These are phyloP conservation scores for Priceomyces castillae DNA, from an alignment of 805 yeast species.

Conservation along the genomic window DNA sequence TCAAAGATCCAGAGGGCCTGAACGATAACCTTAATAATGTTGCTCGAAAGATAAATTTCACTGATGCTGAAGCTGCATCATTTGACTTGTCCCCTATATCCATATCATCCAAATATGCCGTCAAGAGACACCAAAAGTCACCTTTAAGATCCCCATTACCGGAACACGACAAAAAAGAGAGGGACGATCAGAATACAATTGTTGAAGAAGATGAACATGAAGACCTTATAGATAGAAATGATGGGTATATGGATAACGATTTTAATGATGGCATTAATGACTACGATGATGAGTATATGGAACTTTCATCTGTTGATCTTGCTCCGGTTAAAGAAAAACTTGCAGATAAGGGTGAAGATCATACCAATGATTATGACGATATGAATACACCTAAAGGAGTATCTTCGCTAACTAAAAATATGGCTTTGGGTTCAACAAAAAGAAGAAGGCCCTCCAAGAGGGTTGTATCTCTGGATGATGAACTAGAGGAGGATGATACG, in stretches of 20 bases:
- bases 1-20: conserved; percentile 6
- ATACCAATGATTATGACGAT: not conserved
- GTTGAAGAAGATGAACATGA: conserved; percentile 14
- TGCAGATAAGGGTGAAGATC: conserved; percentile 7
- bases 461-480: conserved; percentile 11
- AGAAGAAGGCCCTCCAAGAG: conserved; percentile 3
- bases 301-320: conserved; percentile 16
- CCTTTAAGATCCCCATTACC: conserved; percentile 32
- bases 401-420: conserved; percentile 28
- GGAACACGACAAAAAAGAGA: conserved; percentile 12
- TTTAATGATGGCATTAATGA: conserved; percentile 15
- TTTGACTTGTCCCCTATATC: conserved; percentile 31
- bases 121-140: conserved; percentile 24
- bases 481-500: conserved; percentile 12
- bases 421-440: conserved; percentile 27
- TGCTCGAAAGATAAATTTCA: conserved; percentile 36
- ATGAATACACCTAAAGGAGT: conserved; percentile 6
- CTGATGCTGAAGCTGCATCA: conserved; percentile 31
- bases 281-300: conserved; percentile 12
- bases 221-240: conserved; percentile 20
- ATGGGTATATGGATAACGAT: conserved; percentile 6
- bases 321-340: conserved; percentile 1
- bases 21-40: conserved; percentile 21
- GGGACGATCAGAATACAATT: not conserved
- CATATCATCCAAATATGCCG: conserved; percentile 13